phyloP scores from a whole-genome alignment of 495 filamentous ascomycete genomes.

The Aspergillus ellipticus region DNA sequence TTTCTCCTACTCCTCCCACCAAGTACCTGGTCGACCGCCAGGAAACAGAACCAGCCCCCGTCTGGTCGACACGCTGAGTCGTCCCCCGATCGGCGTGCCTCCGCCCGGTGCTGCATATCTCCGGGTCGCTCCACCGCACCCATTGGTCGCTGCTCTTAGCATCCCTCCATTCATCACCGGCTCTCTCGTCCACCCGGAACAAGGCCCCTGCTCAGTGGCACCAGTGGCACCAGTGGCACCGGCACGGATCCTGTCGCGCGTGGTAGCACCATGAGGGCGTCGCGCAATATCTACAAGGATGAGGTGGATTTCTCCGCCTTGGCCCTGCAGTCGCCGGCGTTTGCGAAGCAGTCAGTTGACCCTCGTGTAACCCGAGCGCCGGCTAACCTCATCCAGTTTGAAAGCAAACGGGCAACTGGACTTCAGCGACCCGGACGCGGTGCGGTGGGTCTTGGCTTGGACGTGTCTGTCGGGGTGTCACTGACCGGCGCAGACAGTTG shows the following conservation, averaged over 20 bases:
- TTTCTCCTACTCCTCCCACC: too few species aligned
- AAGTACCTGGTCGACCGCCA: too few species aligned
- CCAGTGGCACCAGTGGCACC: neutral
- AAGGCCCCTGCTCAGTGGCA: neutral
- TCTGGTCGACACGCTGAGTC: too few species aligned
- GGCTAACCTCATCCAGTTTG: conserved; percentile 35
- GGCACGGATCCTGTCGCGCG: neutral
- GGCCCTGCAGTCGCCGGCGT: conserved; percentile 53
- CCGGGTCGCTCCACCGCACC: neutral
- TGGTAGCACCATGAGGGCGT: conserved; percentile 27
- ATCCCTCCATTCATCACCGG: too few species aligned
- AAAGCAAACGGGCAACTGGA: conserved; percentile 66
- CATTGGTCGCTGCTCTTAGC: neutral
- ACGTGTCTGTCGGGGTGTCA: neutral
- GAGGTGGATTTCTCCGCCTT: conserved; percentile 61
- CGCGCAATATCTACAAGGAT: conserved; percentile 52
- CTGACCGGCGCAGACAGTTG: conserved; percentile 53
- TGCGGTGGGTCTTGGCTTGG: conserved; percentile 50
- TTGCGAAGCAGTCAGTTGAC: conserved; percentile 50
- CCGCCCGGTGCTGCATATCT: neutral
- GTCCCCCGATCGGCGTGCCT: neutral
- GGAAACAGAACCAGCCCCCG: too few species aligned
- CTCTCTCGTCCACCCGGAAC: too few species aligned
- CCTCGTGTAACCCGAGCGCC: neutral
- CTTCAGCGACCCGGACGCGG: conserved; percentile 73